Evolutionary conservation across 345 rosid genomes (phyloP).

Genomic region (Moricandia arvensis): DNA sequence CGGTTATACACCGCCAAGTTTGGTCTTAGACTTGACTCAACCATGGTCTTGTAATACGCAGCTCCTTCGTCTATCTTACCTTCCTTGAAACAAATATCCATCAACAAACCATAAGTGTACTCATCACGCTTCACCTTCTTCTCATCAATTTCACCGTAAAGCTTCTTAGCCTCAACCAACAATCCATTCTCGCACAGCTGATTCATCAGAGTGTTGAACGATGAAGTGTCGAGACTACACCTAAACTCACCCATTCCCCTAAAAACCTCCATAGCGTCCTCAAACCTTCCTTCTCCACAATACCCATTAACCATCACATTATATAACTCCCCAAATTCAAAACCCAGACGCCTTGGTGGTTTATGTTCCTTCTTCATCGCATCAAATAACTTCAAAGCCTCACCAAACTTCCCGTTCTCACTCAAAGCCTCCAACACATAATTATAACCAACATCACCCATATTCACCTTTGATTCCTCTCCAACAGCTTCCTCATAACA

Average conservation of each 20-base stretch:
- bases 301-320: constrained; percentile 84
- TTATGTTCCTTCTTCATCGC: constrained; percentile 59
- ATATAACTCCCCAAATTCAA: constrained; percentile 83
- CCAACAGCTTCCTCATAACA: constrained; percentile 62
- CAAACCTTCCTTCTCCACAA: constrained; percentile 58
- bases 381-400: constrained; percentile 72
- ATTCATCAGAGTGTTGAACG: constrained; percentile 77
- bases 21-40: constrained; percentile 69
- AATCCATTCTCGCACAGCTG: constrained; percentile 63
- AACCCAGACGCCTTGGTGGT: constrained; percentile 59
- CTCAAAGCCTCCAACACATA: constrained; percentile 70
- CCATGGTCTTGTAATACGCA: constrained; percentile 66
- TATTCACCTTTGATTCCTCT: constrained; percentile 56
- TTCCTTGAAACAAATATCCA: constrained; percentile 74
- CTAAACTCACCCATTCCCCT: constrained; percentile 62
- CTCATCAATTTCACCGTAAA: constrained; percentile 72
- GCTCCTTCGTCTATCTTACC: constrained; percentile 76
- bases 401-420: constrained; percentile 70
- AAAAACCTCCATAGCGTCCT: constrained; percentile 67
- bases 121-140: constrained; percentile 85
- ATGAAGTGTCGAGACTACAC: constrained; percentile 63
- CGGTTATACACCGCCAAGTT: constrained; percentile 70
- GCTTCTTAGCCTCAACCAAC: constrained; percentile 69
- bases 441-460: constrained; percentile 71
- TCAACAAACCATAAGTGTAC: constrained; percentile 61